Evolutionary conservation across 1,139 yeast species (phyloP), one percentile per base, ranked within the genome.

Genomic region (Geotrichum candidum): DNA sequence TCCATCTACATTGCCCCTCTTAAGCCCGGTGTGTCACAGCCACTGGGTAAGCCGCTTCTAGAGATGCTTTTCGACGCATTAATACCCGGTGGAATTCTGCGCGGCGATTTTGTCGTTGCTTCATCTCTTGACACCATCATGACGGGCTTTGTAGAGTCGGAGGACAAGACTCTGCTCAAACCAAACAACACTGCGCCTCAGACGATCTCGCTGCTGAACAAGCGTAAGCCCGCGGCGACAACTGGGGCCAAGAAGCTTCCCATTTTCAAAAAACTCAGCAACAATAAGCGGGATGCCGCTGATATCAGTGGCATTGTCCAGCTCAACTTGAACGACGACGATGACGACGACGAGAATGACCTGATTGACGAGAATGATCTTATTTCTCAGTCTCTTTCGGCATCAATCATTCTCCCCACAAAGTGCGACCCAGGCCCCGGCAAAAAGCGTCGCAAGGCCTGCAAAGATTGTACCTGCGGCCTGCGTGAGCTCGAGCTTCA

Each of bases 401-500:
- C 76, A 1, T 74, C 79, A 63, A 76, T 79, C 55, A 75, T 76
- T 59, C 72, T 75, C 65, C 77, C 83, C 58, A 74, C 74, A 65
- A 72, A 73, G 62, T 77, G 80, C 67, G 76, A 71, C 60, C 76
- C 80, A 23, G 73, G 75, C 35, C 72, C 76, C 10, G 92, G 94
- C 22, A 65, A 70, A 68, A 79, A 76, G 69, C 86, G 83, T 68
- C 78, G 81, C 68, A 78, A 73, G 72, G 79, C 99, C 0, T 95
- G 99, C 78, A 94, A 91, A 76, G 97, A 94, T 75, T 95, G 99
- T 75, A 88, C 98, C 0, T 95, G 99, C 79, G 99, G 99, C 7
- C 81, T 94, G 67, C 90, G 87, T 68, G 99, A 94, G 73, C 76
- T 82, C 51, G 82, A 80, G 66, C 79, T 77, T 61, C 77, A 76